Percentiles rank a stretch among this genome's conserved stretches.
Evolutionary conservation across 768 basidiomycete genomes (phyloP).

Genomic region (Tylopilus plumbeoviolaceoides): DNA sequence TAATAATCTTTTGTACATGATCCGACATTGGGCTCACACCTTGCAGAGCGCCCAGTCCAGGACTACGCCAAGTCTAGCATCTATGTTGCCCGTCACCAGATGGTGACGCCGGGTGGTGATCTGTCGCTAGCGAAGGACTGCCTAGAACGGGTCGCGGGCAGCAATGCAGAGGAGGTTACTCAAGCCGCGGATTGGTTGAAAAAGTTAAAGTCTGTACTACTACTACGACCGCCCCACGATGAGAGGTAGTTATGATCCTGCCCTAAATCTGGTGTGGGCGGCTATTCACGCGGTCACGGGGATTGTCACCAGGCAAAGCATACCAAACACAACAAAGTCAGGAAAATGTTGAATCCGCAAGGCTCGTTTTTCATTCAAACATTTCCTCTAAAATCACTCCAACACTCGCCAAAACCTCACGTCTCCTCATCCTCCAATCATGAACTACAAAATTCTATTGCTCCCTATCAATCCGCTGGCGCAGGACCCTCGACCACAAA

Average conservation of each 20-base stretch:
- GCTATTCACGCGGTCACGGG: conserved; percentile 37
- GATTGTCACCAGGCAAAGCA: conserved; percentile 33
- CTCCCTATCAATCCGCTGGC: conserved; percentile 5
- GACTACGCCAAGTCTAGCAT: conserved; percentile 85
- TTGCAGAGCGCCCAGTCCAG: conserved; percentile 56
- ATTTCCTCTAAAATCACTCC: conserved; percentile 20
- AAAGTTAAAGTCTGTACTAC: conserved; percentile 39
- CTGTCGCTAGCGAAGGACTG: conserved; percentile 68
- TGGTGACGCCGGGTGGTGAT: conserved; percentile 59
- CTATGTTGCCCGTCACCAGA: conserved; percentile 77
- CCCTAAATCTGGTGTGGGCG: conserved; percentile 26
- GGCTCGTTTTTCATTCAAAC: conserved; percentile 27
- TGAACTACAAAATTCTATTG: conserved; percentile 3
- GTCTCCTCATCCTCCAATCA: conserved; percentile 3
- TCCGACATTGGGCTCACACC: conserved; percentile 12
- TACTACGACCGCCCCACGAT: conserved; percentile 16
- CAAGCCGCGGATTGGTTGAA: conserved; percentile 72
- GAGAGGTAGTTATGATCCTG: conserved; percentile 12
- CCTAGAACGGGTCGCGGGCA: conserved; percentile 67
- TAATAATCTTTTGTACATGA: conserved; percentile 4
- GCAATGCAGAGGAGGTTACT: conserved; percentile 79
- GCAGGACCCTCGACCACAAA: conserved; percentile 28
- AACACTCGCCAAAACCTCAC: conserved; percentile 1
- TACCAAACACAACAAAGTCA: conserved; percentile 36
- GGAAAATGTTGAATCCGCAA: conserved; percentile 32